Evolutionary conservation across 129 eudicot species (phyloP).

Genomic region (Tagetes patula): DNA sequence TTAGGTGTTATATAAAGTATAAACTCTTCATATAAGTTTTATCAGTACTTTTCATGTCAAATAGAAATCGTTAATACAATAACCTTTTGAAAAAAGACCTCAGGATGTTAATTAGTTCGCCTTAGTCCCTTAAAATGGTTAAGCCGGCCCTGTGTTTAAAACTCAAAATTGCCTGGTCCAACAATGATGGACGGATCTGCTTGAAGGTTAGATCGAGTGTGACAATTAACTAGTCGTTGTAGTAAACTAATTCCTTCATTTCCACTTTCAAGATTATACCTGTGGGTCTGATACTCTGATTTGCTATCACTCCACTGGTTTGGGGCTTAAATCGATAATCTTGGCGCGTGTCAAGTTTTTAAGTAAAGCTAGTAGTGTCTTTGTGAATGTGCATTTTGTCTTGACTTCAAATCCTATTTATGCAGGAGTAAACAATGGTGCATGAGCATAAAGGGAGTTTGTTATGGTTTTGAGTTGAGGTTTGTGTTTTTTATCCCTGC

Average conservation of each 20-base stretch:
- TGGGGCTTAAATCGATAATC: background rate
- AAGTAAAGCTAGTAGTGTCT: background rate
- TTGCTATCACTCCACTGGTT: background rate
- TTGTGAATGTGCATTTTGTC: conserved; percentile 17
- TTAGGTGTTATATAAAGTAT: too few relatives aligned
- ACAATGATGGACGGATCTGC: background rate
- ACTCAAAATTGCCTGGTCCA: too few relatives aligned
- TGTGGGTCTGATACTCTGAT: background rate
- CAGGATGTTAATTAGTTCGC: too few relatives aligned
- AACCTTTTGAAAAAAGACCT: too few relatives aligned
- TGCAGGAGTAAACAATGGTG: conserved; percentile 37
- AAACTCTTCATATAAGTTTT: too few relatives aligned
- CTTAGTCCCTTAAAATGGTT: too few relatives aligned
- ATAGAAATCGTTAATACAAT: too few relatives aligned
- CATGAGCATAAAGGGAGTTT: conserved; percentile 16
- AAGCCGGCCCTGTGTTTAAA: too few relatives aligned
- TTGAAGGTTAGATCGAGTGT: background rate
- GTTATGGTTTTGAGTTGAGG: conserved; percentile 15
- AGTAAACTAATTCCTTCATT: too few relatives aligned
- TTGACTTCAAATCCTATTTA: background rate
- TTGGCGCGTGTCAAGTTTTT: background rate
- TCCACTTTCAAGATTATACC: background rate
- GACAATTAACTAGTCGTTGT: background rate
- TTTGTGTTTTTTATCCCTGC: conserved; percentile 10
- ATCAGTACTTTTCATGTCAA: too few relatives aligned